Evolutionary conservation across 1,284 basidiomycete species (phyloP).

Genomic region (Leucoagaricus sp.): DNA sequence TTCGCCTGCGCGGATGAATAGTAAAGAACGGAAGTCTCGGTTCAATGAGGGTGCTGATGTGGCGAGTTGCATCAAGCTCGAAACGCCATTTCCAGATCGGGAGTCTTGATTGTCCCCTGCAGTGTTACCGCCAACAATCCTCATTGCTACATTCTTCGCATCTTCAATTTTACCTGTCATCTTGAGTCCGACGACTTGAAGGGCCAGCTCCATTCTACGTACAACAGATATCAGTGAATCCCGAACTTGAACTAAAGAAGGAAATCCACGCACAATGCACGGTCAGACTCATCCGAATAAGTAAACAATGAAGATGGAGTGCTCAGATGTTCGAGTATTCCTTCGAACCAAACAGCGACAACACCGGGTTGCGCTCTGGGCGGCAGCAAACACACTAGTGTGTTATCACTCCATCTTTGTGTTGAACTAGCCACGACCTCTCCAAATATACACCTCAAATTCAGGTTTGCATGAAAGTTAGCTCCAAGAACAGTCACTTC

Average conservation of each 20-base stretch:
- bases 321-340: slow-evolving; percentile 51
- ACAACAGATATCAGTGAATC: slow-evolving; percentile 16
- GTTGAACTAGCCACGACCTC: slow-evolving; percentile 82
- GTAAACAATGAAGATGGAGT: slow-evolving; percentile 72
- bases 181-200: slow-evolving; percentile 93
- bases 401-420: slow-evolving; percentile 91
- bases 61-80: slow-evolving; percentile 56
- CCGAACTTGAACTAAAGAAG: slow-evolving; percentile 13
- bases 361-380: slow-evolving; percentile 82
- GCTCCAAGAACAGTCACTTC: slow-evolving; percentile 94
- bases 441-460: slow-evolving; percentile 85
- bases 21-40: slow-evolving; percentile 52
- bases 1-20: slow-evolving; percentile 53
- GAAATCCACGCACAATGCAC: slow-evolving; percentile 67
- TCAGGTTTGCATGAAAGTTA: slow-evolving; percentile 77
- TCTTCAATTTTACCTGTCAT: slow-evolving; percentile 96
- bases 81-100: slow-evolving; percentile 30
- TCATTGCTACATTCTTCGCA: slow-evolving; percentile 88
- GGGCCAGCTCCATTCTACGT: slow-evolving; percentile 87
- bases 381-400: slow-evolving; percentile 90
- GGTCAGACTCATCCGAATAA: slow-evolving; percentile 89
- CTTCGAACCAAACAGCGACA: slow-evolving; percentile 89
- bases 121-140: slow-evolving; percentile 67
- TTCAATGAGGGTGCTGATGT: slow-evolving; percentile 26
- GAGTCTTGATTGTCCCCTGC: slow-evolving; percentile 46